A percentile compares a stretch with the other conserved stretches of the same genome.
phyloP scores from a whole-genome alignment of 352 stramenopile species.

The Phytopythium cucurbitacearum region DNA sequence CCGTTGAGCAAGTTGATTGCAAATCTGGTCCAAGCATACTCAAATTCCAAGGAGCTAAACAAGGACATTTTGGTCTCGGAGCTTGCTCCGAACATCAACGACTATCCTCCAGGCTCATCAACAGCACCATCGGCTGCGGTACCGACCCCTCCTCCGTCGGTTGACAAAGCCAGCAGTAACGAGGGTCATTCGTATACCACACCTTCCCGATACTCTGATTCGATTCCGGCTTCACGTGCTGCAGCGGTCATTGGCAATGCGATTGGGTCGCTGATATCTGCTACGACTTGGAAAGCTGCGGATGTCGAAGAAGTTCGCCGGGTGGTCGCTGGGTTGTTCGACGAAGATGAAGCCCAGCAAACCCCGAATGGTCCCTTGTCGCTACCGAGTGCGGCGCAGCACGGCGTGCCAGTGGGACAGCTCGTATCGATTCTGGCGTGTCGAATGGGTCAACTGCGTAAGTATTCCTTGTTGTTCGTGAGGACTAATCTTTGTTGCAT shows the following conservation, averaged over 20 bases:
- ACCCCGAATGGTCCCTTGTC: constrained; percentile 2
- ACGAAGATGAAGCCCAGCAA: constrained; percentile 17
- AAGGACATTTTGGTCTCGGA: constrained; percentile 73
- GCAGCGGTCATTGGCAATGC: constrained; percentile 66
- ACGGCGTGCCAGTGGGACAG: constrained; percentile 57
- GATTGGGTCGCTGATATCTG: constrained; percentile 57
- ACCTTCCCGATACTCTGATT: constrained; percentile 22
- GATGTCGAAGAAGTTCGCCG: constrained; percentile 63
- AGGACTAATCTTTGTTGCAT: neutral
- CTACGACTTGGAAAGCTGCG: constrained; percentile 67
- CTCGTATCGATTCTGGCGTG: constrained; percentile 64
- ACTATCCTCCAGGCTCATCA: constrained; percentile 8
- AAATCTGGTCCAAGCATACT: constrained; percentile 74
- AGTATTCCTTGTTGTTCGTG: constrained; percentile 10
- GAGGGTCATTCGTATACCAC: constrained; percentile 5
- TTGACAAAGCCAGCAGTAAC: neutral
- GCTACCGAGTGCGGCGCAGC: constrained; percentile 23
- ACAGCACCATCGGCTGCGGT: constrained; percentile 10
- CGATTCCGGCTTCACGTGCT: constrained; percentile 70
- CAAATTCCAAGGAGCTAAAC: constrained; percentile 59
- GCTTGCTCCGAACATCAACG: constrained; percentile 45
- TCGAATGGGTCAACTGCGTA: constrained; percentile 69
- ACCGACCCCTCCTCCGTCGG: constrained; percentile 6
- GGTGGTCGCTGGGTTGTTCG: constrained; percentile 53
- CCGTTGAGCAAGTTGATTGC: constrained; percentile 57